Percentiles rank a stretch among this genome's conserved stretches.
Conservation (phyloP, 2,329 filamentous ascomycete genomes). For the Colletotrichum lini region DNA sequence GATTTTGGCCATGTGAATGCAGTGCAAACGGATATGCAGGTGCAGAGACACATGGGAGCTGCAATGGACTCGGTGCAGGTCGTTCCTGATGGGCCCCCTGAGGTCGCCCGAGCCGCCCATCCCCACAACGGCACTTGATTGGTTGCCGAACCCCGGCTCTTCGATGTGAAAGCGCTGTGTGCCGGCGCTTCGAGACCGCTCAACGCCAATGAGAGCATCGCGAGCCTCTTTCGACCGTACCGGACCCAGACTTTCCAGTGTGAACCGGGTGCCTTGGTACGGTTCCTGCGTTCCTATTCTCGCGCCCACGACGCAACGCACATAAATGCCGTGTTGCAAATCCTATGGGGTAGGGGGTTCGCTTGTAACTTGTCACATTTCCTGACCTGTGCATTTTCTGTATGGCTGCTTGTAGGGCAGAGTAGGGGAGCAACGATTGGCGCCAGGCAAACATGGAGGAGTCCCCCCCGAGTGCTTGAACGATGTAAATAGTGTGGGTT, state of each 20-base stretch:
- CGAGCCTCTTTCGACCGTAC: conserved; percentile 35
- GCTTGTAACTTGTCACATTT: conserved; percentile 9
- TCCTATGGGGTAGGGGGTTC: conserved; percentile 1
- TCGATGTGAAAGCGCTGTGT: conserved; percentile 41
- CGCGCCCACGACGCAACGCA: conserved; percentile 5
- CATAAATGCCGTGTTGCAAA: conserved; percentile 28
- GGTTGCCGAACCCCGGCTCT: conserved; percentile 31
- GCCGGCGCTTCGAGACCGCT: conserved; percentile 43
- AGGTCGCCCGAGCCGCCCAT: conserved; percentile 35
- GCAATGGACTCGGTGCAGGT: conserved; percentile 12
- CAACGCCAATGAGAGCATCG: conserved; percentile 40
- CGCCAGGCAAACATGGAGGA: conserved; percentile 14
- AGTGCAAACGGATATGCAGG: conserved; percentile 14
- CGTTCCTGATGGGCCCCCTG: conserved; percentile 7
- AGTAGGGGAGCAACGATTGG: conserved; percentile 14
- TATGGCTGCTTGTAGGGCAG: conserved; percentile 9
- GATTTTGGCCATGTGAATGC: conserved; percentile 12
- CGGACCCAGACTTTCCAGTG: conserved; percentile 19
- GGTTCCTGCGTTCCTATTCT: conserved; percentile 28
- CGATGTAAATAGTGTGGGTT: conserved; percentile 41
- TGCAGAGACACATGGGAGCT: background rate
- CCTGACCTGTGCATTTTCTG: background rate
- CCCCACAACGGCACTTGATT: conserved; percentile 34
- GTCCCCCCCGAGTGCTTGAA: conserved; percentile 14
- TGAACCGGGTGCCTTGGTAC: conserved; percentile 20